phyloP scores from a whole-genome alignment of 2,329 filamentous ascomycete genomes.

The Pezicula rhizophila region DNA sequence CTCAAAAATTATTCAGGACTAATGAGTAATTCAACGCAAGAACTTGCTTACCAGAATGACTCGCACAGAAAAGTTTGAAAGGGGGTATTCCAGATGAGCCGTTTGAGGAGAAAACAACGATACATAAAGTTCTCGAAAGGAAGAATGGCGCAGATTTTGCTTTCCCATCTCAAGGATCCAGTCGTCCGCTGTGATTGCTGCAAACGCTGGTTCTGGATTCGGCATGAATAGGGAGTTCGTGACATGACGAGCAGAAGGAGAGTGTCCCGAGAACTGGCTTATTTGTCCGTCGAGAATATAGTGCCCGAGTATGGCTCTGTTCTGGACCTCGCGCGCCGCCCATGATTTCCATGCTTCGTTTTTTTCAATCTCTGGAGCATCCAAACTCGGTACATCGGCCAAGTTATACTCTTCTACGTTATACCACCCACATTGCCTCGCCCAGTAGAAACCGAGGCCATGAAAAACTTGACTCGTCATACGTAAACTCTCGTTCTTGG shows the following conservation, averaged over 20 bases:
- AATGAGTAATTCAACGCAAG: no score
- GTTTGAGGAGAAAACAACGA: constrained; percentile 30
- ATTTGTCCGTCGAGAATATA: constrained; percentile 37
- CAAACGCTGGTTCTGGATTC: constrained; percentile 32
- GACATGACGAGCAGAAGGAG: constrained; percentile 34
- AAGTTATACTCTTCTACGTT: constrained; percentile 29
- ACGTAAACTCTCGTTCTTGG: constrained; percentile 34
- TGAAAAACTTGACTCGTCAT: constrained; percentile 38
- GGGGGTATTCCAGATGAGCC: constrained; percentile 16
- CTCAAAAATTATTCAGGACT: no score
- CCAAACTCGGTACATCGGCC: constrained; percentile 28
- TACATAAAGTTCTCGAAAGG: constrained; percentile 34
- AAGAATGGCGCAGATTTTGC: constrained; percentile 23
- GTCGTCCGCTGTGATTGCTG: constrained; percentile 32
- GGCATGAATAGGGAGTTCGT: constrained; percentile 33
- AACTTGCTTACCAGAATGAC: constrained; percentile 26
- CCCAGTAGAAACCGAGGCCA: constrained; percentile 37
- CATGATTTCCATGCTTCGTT: constrained; percentile 34
- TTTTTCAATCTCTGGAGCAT: constrained; percentile 28
- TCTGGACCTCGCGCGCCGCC: constrained; percentile 36
- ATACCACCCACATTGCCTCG: constrained; percentile 37
- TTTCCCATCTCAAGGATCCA: constrained; percentile 32
- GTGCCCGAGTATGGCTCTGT: constrained; percentile 35
- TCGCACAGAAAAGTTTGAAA: constrained; percentile 34
- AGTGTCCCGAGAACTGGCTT: constrained; percentile 34